Conservation (phyloP, 176 grass and related monocot genomes). For the Secale cereale region DNA sequence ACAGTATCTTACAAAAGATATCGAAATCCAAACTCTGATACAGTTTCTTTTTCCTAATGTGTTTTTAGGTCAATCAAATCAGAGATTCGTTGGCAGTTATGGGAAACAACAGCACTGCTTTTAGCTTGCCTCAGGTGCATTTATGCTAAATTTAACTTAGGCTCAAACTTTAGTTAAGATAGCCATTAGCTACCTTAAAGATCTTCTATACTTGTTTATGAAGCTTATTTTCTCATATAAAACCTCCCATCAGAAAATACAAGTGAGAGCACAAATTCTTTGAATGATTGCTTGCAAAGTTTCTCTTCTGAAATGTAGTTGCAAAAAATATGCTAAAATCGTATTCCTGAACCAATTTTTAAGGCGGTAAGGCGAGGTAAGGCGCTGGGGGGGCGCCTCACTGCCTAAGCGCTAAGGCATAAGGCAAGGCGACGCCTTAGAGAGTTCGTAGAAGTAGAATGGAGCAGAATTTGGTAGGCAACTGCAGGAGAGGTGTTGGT, state of each 20-base stretch:
- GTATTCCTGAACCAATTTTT: no score
- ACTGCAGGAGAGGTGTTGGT: no score
- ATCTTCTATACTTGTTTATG: neutral
- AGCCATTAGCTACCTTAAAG: neutral
- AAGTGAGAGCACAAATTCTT: neutral
- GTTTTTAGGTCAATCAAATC: constrained; percentile 86
- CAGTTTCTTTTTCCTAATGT: neutral
- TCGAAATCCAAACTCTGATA: neutral
- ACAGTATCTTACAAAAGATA: neutral
- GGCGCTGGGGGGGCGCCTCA: no score
- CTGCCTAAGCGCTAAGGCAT: no score
- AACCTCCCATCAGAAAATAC: neutral
- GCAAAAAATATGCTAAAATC: no score
- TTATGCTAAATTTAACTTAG: neutral
- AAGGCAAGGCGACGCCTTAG: no score
- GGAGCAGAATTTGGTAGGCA: no score
- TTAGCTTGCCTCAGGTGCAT: constrained; percentile 92
- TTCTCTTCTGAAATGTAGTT: no score
- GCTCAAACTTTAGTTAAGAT: neutral
- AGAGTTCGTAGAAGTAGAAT: no score
- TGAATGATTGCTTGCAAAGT: neutral
- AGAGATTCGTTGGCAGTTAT: constrained; percentile 93
- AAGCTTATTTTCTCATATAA: neutral
- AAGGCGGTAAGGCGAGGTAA: no score
- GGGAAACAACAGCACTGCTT: constrained; percentile 92